phyloP scores from a whole-genome alignment of 306 rosid genomes.

The Sicyos edulis region DNA sequence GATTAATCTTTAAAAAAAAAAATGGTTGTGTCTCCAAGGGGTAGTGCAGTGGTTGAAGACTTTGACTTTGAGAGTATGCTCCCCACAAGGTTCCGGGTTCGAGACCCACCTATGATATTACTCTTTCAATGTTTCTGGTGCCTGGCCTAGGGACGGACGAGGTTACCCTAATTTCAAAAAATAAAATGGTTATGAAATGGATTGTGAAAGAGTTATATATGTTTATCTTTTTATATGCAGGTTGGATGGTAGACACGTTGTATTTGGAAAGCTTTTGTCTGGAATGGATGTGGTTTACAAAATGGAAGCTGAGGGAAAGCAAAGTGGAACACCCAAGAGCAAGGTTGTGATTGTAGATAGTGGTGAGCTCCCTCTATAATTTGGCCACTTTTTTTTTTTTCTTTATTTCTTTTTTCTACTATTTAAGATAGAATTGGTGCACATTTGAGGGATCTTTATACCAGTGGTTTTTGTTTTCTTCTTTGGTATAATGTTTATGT shows the following conservation, averaged over 20 bases:
- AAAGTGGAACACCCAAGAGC: conserved; percentile 89
- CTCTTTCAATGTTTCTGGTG: too few species aligned
- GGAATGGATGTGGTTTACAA: conserved; percentile 97
- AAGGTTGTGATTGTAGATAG: conserved; percentile 75
- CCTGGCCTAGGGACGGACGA: too few species aligned
- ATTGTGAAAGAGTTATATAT: neutral
- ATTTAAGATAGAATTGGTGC: neutral
- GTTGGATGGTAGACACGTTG: conserved; percentile 97
- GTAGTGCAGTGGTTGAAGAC: too few species aligned
- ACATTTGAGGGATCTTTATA: neutral
- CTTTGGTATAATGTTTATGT: neutral
- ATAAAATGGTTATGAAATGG: too few species aligned
- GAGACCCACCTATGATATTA: too few species aligned
- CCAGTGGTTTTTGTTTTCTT: neutral
- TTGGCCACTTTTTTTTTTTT: neutral
- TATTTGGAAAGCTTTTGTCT: conserved; percentile 86
- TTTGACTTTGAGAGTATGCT: too few species aligned
- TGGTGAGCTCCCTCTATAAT: conserved; percentile 74
- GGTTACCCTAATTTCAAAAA: too few species aligned
- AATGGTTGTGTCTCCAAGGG: too few species aligned
- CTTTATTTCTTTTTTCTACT: neutral
- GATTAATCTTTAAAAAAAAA: too few species aligned
- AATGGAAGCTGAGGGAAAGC: conserved; percentile 84
- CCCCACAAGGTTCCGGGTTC: too few species aligned
- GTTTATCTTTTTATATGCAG: conserved; percentile 24